phyloP scores from a whole-genome alignment of 139 green algal species.

The Chlorella sorokiniana region DNA sequence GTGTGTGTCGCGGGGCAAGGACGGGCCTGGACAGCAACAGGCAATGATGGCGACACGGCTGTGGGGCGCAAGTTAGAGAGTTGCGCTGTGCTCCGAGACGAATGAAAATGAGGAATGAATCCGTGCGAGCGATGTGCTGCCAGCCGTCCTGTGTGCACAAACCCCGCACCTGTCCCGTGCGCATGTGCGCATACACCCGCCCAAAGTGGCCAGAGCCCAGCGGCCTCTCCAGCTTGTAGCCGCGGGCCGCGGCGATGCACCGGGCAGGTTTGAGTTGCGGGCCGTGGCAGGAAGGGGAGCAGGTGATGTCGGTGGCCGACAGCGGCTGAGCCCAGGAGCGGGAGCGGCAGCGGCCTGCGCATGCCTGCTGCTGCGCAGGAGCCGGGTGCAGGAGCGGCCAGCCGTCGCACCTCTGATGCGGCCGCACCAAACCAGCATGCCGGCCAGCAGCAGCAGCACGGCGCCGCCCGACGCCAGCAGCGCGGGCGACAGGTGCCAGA shows the following conservation, averaged over 20 bases:
- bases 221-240: conserved; percentile 9
- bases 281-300: neutral
- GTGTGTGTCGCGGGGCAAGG: no score
- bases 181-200: conserved; percentile 11
- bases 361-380: no score
- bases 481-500: neutral
- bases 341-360: no score
- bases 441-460: neutral
- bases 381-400: no score
- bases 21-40: no score
- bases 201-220: conserved; percentile 37
- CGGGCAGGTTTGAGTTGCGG: neutral
- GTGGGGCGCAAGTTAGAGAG: no score
- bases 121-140: no score
- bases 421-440: neutral
- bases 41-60: no score
- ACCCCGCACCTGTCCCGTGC: neutral
- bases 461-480: neutral
- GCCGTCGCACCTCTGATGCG: neutral
- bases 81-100: no score
- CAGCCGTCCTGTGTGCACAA: neutral
- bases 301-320: neutral
- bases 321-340: neutral
- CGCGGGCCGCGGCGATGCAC: conserved; percentile 7
- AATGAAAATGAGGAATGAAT: no score